Conservation (phyloP, 352 stramenopile genomes). For the Globisporangium paroecandrum region DNA sequence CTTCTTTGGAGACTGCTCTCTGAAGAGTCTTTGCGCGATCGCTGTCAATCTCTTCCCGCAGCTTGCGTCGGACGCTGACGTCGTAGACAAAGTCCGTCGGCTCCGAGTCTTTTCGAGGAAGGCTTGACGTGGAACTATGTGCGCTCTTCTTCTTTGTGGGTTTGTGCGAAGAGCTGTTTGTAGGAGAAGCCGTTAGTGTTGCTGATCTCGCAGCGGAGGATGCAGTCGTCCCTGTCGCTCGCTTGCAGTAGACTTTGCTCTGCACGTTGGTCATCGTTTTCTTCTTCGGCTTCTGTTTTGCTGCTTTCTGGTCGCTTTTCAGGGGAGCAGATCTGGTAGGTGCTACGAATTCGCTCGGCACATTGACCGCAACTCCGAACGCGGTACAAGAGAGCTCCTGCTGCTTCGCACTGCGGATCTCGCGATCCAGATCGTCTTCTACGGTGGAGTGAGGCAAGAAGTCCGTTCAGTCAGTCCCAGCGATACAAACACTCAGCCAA, state of each 20-base stretch:
- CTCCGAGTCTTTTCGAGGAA: conserved; percentile 12
- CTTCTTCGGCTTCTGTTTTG: conserved; percentile 20
- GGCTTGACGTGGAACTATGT: neutral
- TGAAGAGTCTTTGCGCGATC: conserved; percentile 35
- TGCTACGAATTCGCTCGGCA: conserved; percentile 44
- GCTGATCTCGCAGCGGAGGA: conserved; percentile 13
- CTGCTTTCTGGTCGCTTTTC: conserved; percentile 10
- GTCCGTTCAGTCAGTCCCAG: too few species aligned
- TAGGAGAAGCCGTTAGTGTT: neutral
- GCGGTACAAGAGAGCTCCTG: conserved; percentile 31
- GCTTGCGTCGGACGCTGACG: conserved; percentile 37
- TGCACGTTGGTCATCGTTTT: conserved; percentile 1
- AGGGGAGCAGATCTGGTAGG: conserved; percentile 10
- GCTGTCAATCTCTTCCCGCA: conserved; percentile 57
- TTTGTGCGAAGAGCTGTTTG: neutral
- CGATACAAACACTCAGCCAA: neutral
- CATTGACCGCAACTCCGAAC: conserved; percentile 29
- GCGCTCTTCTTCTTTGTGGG: neutral
- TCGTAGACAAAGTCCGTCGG: conserved; percentile 76
- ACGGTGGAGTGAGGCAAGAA: neutral
- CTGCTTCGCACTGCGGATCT: conserved; percentile 12
- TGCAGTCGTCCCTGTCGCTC: conserved; percentile 16
- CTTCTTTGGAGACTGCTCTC: conserved; percentile 32
- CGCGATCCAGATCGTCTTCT: conserved; percentile 17
- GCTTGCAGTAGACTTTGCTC: conserved; percentile 34